Evolutionary conservation across 179 eudicot genomes (phyloP).

Genomic region (Heliamphora pulchella): DNA sequence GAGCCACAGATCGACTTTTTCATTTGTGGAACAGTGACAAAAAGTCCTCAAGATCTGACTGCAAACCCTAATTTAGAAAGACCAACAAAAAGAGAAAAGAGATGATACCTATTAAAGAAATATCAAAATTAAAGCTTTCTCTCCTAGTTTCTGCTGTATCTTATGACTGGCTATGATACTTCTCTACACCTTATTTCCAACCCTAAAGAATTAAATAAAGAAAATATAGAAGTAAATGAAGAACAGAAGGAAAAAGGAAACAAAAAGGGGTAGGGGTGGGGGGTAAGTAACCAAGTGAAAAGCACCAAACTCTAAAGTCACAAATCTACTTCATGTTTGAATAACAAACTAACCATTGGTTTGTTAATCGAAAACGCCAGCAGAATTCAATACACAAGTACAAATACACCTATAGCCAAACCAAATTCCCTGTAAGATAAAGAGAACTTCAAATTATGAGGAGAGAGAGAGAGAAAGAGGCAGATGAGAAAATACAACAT

Average conservation of each 20-base stretch:
- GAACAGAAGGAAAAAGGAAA: neutral
- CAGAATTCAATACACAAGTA: conserved; percentile 21
- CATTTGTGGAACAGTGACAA: neutral
- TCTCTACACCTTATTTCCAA: conserved; percentile 3
- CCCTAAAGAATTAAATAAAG: conserved; percentile 8
- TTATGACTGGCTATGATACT: neutral
- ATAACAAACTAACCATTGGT: neutral
- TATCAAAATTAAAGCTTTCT: neutral
- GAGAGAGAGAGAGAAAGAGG: conserved; percentile 28
- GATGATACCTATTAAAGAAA: neutral
- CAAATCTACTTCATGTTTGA: conserved; percentile 15
- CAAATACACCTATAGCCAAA: conserved; percentile 17
- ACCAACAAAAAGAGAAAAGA: neutral
- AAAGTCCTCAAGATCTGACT: conserved; percentile 11
- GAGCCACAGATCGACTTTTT: conserved; percentile 3
- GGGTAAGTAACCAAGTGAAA: neutral
- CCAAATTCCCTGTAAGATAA: neutral
- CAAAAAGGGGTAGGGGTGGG: neutral
- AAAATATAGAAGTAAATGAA: conserved; percentile 2
- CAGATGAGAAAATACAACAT: conserved; percentile 32
- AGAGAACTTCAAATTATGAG: neutral
- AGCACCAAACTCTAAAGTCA: conserved; percentile 11
- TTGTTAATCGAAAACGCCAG: conserved; percentile 12
- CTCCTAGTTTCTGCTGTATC: neutral
- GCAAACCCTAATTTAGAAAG: conserved; percentile 20